Base-by-base conservation (phyloP, 164 flowering plant species). In the Warburgia ugandensis region DNA sequence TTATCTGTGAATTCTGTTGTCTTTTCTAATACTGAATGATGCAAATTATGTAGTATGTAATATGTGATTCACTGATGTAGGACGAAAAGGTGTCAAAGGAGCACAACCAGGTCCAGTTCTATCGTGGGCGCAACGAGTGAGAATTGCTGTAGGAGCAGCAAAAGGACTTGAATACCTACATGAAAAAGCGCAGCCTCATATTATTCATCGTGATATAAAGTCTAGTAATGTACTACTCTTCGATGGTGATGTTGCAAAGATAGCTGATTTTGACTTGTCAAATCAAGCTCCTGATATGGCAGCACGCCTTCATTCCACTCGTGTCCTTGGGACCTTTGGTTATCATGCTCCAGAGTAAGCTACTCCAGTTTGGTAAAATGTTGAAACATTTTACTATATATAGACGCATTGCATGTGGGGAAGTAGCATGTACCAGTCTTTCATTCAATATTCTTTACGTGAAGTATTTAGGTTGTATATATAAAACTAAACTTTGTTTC, bases 321-420 rank as follows among this genome's bases (percentile, higher is more conserved):
- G 96, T 72, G 94, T 87, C 65, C 86, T 87, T 45, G 96, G 96
- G 58, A 84, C 90, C 32, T 86, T 86, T 66, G 96, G 96, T 26
- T 86, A 86, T 68, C 94, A 84, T 76, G 94, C 96, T 59, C 96
- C 96, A 10, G 96, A 87, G 96, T 87, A 76, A 71, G 83, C 28
- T n/a, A n/a, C n/a, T n/a, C 48, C 5, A 36, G 59, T 36, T 26
- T 37, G 14, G 14, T n/a, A n/a, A n/a, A n/a, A n/a, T n/a, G n/a
- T n/a, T n/a, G n/a, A n/a, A n/a, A n/a, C n/a, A n/a, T n/a, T n/a
- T n/a, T n/a, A n/a, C n/a, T n/a, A n/a, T n/a, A n/a, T n/a, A n/a
- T n/a, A n/a, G n/a, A n/a, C n/a, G n/a, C n/a, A n/a, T n/a, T n/a
- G n/a, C n/a, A n/a, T n/a, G n/a, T n/a, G n/a, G n/a, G n/a, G n/a